Percentiles rank a stretch among this genome's conserved stretches.
These are phyloP conservation scores for Xerocomellus amylosporus DNA, from an alignment of 768 basidiomycete species.

Conservation along the genomic window DNA sequence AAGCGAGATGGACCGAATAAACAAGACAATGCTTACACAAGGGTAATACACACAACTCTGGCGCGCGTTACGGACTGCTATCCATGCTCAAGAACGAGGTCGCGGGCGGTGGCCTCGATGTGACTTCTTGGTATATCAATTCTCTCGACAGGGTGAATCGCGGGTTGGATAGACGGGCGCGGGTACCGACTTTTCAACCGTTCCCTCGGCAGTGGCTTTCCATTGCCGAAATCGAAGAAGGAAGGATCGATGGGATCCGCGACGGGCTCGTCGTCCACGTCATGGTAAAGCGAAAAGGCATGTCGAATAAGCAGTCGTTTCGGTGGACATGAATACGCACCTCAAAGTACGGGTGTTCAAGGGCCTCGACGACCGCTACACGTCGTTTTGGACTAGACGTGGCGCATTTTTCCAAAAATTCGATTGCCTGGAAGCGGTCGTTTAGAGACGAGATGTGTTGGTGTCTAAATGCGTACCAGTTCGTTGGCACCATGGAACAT, in stretches of 20 bases:
- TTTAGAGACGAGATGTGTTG: neutral
- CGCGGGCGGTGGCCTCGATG: conserved; percentile 16
- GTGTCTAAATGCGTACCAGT: conserved; percentile 37
- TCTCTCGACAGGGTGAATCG: conserved; percentile 13
- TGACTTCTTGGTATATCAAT: conserved; percentile 53
- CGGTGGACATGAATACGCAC: conserved; percentile 36
- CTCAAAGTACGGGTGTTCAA: conserved; percentile 89
- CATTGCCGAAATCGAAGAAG: conserved; percentile 83
- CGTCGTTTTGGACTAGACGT: conserved; percentile 86
- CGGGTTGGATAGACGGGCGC: neutral
- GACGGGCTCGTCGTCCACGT: conserved; percentile 83
- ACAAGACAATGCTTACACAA: too few species aligned
- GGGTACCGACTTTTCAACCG: conserved; percentile 56
- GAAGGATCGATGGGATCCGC: conserved; percentile 72
- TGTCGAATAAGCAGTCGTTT: neutral
- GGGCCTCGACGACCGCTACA: conserved; percentile 82
- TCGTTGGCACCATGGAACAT: conserved; percentile 78
- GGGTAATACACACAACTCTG: too few species aligned
- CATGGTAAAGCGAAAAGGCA: conserved; percentile 70
- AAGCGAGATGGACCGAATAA: too few species aligned
- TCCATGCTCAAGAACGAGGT: conserved; percentile 7
- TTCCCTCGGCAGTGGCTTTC: conserved; percentile 60
- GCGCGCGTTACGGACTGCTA: too few species aligned
- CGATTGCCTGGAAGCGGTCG: conserved; percentile 50
- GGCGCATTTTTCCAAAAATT: conserved; percentile 75